Conservation (phyloP, 2,329 filamentous ascomycete genomes). For the Pseudopyricularia cyperi region DNA sequence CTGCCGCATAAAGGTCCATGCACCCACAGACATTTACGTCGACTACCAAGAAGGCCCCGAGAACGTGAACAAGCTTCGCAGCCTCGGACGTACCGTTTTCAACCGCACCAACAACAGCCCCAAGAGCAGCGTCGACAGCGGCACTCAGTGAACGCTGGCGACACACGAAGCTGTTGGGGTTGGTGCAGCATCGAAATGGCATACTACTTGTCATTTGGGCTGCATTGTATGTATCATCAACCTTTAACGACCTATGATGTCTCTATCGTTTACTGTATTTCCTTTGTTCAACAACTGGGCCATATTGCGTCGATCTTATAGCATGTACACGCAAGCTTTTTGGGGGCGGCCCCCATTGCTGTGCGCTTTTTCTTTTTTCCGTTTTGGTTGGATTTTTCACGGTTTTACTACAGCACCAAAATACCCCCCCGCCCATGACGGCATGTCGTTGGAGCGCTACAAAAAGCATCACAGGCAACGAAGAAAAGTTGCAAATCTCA, state of each 20-base stretch:
- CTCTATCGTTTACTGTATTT: background rate
- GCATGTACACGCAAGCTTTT: background rate
- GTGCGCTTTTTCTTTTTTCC: conserved; percentile 5
- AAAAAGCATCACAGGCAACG: background rate
- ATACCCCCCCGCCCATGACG: conserved; percentile 8
- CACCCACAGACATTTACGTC: conserved; percentile 43
- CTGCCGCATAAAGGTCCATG: conserved; percentile 64
- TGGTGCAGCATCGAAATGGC: background rate
- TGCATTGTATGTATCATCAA: conserved; percentile 12
- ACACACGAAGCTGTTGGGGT: conserved; percentile 7
- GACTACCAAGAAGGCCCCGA: conserved; percentile 26
- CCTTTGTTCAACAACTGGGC: background rate
- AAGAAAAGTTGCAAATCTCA: background rate
- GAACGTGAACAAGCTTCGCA: conserved; percentile 40
- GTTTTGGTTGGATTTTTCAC: conserved; percentile 5
- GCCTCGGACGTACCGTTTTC: conserved; percentile 44
- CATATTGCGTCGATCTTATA: background rate
- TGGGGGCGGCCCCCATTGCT: background rate
- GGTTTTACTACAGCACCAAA: conserved; percentile 7
- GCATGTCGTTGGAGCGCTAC: background rate
- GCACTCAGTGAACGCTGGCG: conserved; percentile 1
- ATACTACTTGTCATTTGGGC: conserved; percentile 2
- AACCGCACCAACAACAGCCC: conserved; percentile 38
- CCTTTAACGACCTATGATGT: background rate
- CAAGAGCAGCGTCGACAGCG: conserved; percentile 30